Conservation (phyloP, 352 stramenopile species). For the Globisporangium emineosum region DNA sequence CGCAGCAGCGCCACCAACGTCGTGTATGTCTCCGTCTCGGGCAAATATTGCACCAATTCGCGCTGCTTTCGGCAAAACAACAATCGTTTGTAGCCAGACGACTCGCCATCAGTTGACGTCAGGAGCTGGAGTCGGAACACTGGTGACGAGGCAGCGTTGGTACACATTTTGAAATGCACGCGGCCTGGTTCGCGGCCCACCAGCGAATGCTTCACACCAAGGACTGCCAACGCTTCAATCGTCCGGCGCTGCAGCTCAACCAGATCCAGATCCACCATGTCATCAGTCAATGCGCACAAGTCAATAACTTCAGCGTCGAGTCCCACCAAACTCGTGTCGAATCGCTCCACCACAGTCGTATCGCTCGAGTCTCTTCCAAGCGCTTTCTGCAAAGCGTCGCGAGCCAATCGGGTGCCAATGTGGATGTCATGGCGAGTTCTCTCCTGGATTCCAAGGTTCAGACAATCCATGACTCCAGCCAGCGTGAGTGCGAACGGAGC, state of each 20-base stretch:
- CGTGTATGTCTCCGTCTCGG: slow-evolving; percentile 29
- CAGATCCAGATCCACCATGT: neutral
- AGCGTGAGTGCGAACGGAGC: slow-evolving; percentile 16
- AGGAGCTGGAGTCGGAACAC: slow-evolving; percentile 31
- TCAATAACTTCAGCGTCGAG: slow-evolving; percentile 27
- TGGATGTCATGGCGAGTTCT: slow-evolving; percentile 13
- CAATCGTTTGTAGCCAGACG: slow-evolving; percentile 15
- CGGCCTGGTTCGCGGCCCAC: slow-evolving; percentile 11
- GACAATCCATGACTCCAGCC: slow-evolving; percentile 14
- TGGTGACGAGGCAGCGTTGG: slow-evolving; percentile 15
- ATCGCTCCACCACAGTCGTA: slow-evolving; percentile 18
- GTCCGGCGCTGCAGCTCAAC: neutral
- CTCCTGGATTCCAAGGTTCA: slow-evolving; percentile 16
- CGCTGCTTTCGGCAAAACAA: slow-evolving; percentile 21
- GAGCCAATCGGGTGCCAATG: slow-evolving; percentile 1
- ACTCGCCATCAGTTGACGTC: neutral
- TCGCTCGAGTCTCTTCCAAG: slow-evolving; percentile 2
- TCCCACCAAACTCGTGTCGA: slow-evolving; percentile 35
- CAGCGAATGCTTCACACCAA: slow-evolving; percentile 7
- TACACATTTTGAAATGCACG: slow-evolving; percentile 31
- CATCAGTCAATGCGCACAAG: slow-evolving; percentile 23
- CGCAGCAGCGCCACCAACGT: slow-evolving; percentile 28
- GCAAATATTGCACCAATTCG: slow-evolving; percentile 13
- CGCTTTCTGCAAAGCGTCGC: slow-evolving; percentile 6
- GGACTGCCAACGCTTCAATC: neutral